Conservation (phyloP, 2,329 filamentous ascomycete species). For the Alternaria hordeiaustralica region DNA sequence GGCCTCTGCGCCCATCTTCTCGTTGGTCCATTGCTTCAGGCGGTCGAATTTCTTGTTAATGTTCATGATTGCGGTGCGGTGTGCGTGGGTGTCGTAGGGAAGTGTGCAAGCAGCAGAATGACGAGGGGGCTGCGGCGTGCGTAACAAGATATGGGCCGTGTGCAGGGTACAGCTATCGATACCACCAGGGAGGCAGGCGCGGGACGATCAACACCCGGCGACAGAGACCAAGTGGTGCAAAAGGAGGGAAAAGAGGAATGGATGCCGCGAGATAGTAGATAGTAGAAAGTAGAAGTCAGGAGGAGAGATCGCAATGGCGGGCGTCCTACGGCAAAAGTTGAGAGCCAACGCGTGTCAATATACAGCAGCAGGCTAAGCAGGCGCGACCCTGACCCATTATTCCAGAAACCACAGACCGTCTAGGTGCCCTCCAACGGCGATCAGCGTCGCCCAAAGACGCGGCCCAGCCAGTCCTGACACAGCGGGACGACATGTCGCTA, state of each 20-base stretch:
- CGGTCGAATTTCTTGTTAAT: constrained; percentile 90
- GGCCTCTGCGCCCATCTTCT: constrained; percentile 91
- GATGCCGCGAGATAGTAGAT: not conserved
- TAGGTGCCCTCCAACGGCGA: constrained; percentile 9
- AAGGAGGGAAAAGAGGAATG: not conserved
- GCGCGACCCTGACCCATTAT: constrained; percentile 16
- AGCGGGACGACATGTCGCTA: constrained; percentile 1
- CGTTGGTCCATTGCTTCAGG: constrained; percentile 96
- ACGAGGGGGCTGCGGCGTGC: constrained; percentile 15
- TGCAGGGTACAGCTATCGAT: constrained; percentile 26
- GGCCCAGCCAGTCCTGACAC: constrained; percentile 1
- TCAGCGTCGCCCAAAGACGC: constrained; percentile 2
- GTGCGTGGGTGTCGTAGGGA: not conserved
- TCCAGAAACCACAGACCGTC: constrained; percentile 8
- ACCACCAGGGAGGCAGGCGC: constrained; percentile 21
- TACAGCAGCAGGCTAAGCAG: not conserved
- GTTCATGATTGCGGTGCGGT: constrained; percentile 55
- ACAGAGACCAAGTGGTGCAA: not conserved
- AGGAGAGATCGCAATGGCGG: constrained; percentile 10
- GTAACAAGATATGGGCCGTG: constrained; percentile 23
- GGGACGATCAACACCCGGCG: constrained; percentile 8
- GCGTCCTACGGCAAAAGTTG: constrained; percentile 1
- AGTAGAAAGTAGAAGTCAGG: not conserved
- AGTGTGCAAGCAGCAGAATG: constrained; percentile 8
- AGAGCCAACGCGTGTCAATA: constrained; percentile 15